Base-by-base conservation (phyloP, 352 stramenopile species). In the Pythium utonaiense region DNA sequence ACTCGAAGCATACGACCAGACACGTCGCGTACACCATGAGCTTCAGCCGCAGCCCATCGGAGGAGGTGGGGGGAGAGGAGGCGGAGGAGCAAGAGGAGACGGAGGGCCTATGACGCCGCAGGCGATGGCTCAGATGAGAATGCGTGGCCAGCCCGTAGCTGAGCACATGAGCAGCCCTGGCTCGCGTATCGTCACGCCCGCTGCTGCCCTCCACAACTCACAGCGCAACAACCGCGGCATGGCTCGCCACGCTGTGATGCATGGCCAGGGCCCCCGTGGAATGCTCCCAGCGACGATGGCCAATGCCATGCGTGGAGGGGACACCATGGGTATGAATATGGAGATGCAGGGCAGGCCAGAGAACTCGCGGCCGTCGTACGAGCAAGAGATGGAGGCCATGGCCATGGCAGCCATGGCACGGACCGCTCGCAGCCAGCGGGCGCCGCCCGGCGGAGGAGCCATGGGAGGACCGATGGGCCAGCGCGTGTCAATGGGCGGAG, bases 1-100 rank as follows among this genome's bases (percentile, higher is more conserved):
- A 41, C n/a, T 55, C 4, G 51, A 60, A n/a, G 41, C 60, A n/a
- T 70, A 58, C 34, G 57, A 75, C 21, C 41, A 62, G 5, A 41
- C 64, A 13, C 60, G 61, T 19, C 67, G 69, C 13, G 77, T 84
- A 44, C 74, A 81, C 22, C 70, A 75, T 13, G 77, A 73, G 10
- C 41, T 73, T n/a, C 64, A 72, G 22, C 36, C 54, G 1, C n/a
- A 30, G 16, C 42, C 42, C 9, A 42, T 42, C 34, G 12, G 14
- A 22, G 51, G 51, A 38, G 53, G n/a, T n/a, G n/a, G n/a, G n/a
- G n/a, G n/a, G n/a, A n/a, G n/a, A n/a, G n/a, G n/a, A n/a, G n/a
- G n/a, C n/a, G n/a, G n/a, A n/a, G n/a, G n/a, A n/a, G n/a, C n/a
- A n/a, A n/a, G 40, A 60, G 34, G 33, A 40, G 53, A 41, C 41